phyloP scores from a whole-genome alignment of 176 grass and related monocot species.

The Pharus latifolius region DNA sequence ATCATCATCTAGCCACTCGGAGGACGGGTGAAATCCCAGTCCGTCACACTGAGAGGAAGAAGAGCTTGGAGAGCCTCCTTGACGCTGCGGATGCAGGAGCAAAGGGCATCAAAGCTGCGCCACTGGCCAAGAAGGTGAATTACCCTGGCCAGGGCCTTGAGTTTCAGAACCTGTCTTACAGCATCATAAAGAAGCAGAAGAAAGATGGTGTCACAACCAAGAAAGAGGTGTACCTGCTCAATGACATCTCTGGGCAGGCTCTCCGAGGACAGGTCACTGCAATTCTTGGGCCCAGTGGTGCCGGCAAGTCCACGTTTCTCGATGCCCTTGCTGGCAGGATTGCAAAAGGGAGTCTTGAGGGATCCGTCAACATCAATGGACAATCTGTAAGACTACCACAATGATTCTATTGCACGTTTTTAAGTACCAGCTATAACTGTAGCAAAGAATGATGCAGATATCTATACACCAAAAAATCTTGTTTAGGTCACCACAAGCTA shows the following conservation, averaged over 20 bases:
- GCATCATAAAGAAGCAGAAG: slow-evolving; percentile 63
- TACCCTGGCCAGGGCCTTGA: slow-evolving; percentile 54
- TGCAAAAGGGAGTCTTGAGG: slow-evolving; percentile 54
- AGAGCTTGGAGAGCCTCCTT: slow-evolving; percentile 52
- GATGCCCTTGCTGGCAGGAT: slow-evolving; percentile 54
- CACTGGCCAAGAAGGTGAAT: slow-evolving; percentile 2
- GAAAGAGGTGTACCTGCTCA: slow-evolving; percentile 57
- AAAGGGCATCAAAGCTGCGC: neutral
- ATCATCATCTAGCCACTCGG: neutral
- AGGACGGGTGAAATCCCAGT: neutral
- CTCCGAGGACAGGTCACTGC: slow-evolving; percentile 43
- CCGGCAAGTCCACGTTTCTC: slow-evolving; percentile 75
- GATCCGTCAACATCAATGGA: slow-evolving; percentile 45
- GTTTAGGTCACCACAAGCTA: slow-evolving; percentile 59
- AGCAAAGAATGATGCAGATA: neutral
- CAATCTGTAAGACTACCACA: slow-evolving; percentile 26
- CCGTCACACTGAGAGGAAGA: neutral
- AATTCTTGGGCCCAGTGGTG: slow-evolving; percentile 57
- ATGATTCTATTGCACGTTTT: neutral
- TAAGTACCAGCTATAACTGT: neutral
- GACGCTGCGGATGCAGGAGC: neutral
- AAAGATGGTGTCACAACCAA: slow-evolving; percentile 42
- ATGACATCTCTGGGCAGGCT: slow-evolving; percentile 62
- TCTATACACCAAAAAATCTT: slow-evolving; percentile 10
- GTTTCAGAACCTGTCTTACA: slow-evolving; percentile 64